Conservation (phyloP, 2,329 filamentous ascomycete species). For the Rachicladosporium sp. region DNA sequence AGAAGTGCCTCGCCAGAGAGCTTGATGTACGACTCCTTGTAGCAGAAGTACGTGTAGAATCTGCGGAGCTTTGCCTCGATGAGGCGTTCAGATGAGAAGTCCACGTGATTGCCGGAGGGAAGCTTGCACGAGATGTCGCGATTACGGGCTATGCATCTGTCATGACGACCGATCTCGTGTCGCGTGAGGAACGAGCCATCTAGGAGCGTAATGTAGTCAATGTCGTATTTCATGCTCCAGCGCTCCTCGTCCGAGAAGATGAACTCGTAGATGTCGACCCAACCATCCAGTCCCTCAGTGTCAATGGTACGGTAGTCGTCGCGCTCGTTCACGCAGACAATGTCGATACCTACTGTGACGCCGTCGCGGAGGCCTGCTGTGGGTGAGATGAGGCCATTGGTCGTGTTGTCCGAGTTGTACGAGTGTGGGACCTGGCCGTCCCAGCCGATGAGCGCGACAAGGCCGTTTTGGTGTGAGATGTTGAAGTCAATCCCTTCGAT, state of each 20-base stretch:
- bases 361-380: slow-evolving; percentile 14
- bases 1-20: slow-evolving; percentile 68
- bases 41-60: slow-evolving; percentile 69
- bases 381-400: slow-evolving; percentile 16
- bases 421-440: slow-evolving; percentile 15
- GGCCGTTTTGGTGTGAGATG: slow-evolving; percentile 63
- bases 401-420: slow-evolving; percentile 13
- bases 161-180: slow-evolving; percentile 30
- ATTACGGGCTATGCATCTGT: slow-evolving; percentile 29
- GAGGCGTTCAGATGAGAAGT: slow-evolving; percentile 33
- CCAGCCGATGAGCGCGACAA: slow-evolving; percentile 55
- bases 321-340: slow-evolving; percentile 64
- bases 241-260: slow-evolving; percentile 55
- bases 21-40: slow-evolving; percentile 73
- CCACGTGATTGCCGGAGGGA: slow-evolving; percentile 22
- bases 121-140: slow-evolving; percentile 27
- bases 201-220: slow-evolving; percentile 31
- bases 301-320: slow-evolving; percentile 49
- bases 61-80: slow-evolving; percentile 51
- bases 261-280: slow-evolving; percentile 60
- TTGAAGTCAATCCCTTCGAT: slow-evolving; percentile 53
- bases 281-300: slow-evolving; percentile 50
- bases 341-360: slow-evolving; percentile 54
- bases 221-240: slow-evolving; percentile 47
- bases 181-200: slow-evolving; percentile 31